Evolutionary conservation across 768 basidiomycete species (phyloP).

Genomic region (Daedaleopsis nitida): DNA sequence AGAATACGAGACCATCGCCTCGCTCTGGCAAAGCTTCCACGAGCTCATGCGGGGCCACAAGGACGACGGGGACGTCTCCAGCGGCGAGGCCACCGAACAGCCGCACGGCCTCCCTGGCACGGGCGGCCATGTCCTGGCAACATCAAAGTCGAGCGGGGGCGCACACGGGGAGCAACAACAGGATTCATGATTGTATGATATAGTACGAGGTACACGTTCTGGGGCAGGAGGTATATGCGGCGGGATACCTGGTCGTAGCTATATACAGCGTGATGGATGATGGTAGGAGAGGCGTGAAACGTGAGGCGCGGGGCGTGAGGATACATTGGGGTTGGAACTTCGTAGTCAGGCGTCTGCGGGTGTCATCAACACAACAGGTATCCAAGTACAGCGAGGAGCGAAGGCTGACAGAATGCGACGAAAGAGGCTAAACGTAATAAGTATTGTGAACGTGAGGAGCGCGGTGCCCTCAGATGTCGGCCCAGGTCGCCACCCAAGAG

Average conservation of each 20-base stretch:
- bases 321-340: constrained; percentile 1
- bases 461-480: constrained; percentile 32
- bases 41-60: constrained; percentile 61
- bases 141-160: constrained; percentile 13
- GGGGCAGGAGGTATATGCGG: constrained; percentile 1
- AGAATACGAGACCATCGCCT: constrained; percentile 88
- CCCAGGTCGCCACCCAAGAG: constrained; percentile 72
- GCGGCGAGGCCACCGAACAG: constrained; percentile 24
- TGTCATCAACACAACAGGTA: constrained; percentile 33
- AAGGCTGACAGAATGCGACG: constrained; percentile 10
- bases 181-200: constrained; percentile 4
- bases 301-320: background rate
- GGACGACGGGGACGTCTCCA: constrained; percentile 25
- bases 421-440: constrained; percentile 27
- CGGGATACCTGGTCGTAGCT: constrained; percentile 5
- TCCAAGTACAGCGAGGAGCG: constrained; percentile 31
- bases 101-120: constrained; percentile 62
- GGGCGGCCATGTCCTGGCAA: constrained; percentile 61
- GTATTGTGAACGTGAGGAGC: constrained; percentile 20
- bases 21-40: constrained; percentile 82
- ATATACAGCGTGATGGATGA: constrained; percentile 2
- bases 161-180: constrained; percentile 6
- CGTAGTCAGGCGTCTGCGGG: constrained; percentile 18
- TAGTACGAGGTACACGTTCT: background rate
- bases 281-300: no score